phyloP scores from a whole-genome alignment of 208 protist genomes.

The Trypanosoma vivax region DNA sequence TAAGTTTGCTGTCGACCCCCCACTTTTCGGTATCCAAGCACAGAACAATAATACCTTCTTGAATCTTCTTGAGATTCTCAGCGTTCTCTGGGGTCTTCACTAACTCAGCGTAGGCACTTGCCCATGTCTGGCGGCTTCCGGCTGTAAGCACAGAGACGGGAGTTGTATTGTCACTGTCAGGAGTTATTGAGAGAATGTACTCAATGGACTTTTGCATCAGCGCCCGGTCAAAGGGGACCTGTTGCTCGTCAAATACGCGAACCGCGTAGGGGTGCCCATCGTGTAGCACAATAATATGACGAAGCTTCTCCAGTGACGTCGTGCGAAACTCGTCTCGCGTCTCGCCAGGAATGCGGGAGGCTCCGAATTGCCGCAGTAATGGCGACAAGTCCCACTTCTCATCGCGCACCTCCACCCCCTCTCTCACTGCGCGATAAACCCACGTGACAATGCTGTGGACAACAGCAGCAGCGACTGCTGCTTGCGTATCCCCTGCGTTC shows the following conservation, averaged over 20 bases:
- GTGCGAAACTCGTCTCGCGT: constrained; percentile 46
- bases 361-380: constrained; percentile 60
- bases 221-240: constrained; percentile 30
- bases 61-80: constrained; percentile 51
- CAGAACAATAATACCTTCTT: constrained; percentile 67
- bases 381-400: constrained; percentile 49
- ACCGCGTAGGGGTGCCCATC: constrained; percentile 73
- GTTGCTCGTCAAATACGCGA: constrained; percentile 58
- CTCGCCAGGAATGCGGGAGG: constrained; percentile 65
- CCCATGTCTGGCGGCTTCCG: constrained; percentile 68
- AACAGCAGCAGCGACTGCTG: constrained; percentile 52
- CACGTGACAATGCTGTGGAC: constrained; percentile 59
- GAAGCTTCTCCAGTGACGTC: constrained; percentile 55
- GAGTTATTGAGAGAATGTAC: constrained; percentile 68
- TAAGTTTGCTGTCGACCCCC: constrained; percentile 28
- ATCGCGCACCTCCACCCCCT: constrained; percentile 32
- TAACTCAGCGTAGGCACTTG: constrained; percentile 72
- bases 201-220: constrained; percentile 66
- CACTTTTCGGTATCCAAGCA: constrained; percentile 68
- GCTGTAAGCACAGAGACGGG: constrained; percentile 82
- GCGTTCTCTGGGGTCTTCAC: constrained; percentile 70
- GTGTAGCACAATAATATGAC: constrained; percentile 78
- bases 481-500: constrained; percentile 44
- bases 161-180: constrained; percentile 69
- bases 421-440: constrained; percentile 27